These are phyloP conservation scores for Thuja plicata DNA, from an alignment of 83 land plant genomes.

Conservation along the genomic window DNA sequence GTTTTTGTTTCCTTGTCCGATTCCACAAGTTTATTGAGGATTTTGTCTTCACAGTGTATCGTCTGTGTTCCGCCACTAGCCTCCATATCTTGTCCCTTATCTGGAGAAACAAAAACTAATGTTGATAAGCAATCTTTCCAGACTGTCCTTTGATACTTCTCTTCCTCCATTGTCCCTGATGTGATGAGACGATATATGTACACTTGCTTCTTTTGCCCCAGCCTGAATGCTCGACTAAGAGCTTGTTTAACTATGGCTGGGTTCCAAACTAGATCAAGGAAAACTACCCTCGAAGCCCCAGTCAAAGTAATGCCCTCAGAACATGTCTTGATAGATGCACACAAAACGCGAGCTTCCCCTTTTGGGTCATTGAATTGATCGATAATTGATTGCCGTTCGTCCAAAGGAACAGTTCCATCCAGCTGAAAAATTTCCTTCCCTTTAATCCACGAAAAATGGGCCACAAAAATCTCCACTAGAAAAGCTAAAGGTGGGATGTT, in stretches of 20 bases:
- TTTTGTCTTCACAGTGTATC: slow-evolving; percentile 10
- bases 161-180: slow-evolving; percentile 43
- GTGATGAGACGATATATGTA: slow-evolving; percentile 55
- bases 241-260: slow-evolving; percentile 73
- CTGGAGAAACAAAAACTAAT: slow-evolving; percentile 46
- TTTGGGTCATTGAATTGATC: slow-evolving; percentile 44
- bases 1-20: neutral
- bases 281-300: slow-evolving; percentile 75
- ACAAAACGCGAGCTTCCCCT: slow-evolving; percentile 42
- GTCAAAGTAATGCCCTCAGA: slow-evolving; percentile 65
- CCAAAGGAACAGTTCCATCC: slow-evolving; percentile 38
- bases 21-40: slow-evolving; percentile 10
- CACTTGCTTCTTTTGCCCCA: slow-evolving; percentile 69
- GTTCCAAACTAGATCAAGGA: slow-evolving; percentile 79
- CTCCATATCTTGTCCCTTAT: neutral
- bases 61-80: neutral
- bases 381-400: slow-evolving; percentile 41
- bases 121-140: slow-evolving; percentile 48
- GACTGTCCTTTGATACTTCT: slow-evolving; percentile 38
- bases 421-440: slow-evolving; percentile 56
- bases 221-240: slow-evolving; percentile 62
- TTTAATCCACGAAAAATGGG: slow-evolving; percentile 37
- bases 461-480: slow-evolving; percentile 30
- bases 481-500: slow-evolving; percentile 38
- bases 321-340: slow-evolving; percentile 71